phyloP scores from a whole-genome alignment of 306 rosid genomes.

The Sphenostylis stenocarpa region DNA sequence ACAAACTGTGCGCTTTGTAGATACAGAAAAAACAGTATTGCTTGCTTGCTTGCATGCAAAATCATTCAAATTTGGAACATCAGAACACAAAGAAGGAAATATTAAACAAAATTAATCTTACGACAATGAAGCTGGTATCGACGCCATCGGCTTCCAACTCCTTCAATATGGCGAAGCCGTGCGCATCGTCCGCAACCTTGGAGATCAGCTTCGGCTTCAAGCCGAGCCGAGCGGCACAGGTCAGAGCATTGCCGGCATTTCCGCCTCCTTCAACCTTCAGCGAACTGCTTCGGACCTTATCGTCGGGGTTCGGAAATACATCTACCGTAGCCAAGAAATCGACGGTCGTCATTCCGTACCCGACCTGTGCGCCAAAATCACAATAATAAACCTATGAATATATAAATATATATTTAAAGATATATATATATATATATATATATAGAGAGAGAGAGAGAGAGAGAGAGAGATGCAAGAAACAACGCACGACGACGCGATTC shows the following conservation, averaged over 20 bases:
- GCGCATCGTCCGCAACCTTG: conserved; percentile 79
- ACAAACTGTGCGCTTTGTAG: not conserved
- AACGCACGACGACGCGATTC: conserved; percentile 36
- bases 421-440: no score
- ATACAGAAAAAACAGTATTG: not conserved
- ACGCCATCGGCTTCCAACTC: conserved; percentile 81
- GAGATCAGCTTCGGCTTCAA: conserved; percentile 73
- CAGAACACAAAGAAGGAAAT: not conserved
- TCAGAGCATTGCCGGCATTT: conserved; percentile 78
- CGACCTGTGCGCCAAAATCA: conserved; percentile 18
- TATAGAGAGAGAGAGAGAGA: not conserved
- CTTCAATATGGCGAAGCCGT: conserved; percentile 62
- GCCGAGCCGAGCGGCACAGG: conserved; percentile 86
- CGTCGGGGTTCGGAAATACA: conserved; percentile 46
- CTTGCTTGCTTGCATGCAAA: no score
- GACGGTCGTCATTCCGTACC: conserved; percentile 45
- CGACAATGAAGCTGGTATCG: conserved; percentile 70
- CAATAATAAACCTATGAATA: not conserved
- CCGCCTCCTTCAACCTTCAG: conserved; percentile 90
- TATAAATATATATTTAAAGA: no score
- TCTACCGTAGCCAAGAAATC: conserved; percentile 53
- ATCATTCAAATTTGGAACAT: not conserved
- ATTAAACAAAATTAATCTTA: conserved; percentile 12
- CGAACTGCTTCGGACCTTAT: conserved; percentile 43
- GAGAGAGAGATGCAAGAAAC: not conserved